phyloP scores from a whole-genome alignment of 2,329 filamentous ascomycete species.

The Penicillium sp. region DNA sequence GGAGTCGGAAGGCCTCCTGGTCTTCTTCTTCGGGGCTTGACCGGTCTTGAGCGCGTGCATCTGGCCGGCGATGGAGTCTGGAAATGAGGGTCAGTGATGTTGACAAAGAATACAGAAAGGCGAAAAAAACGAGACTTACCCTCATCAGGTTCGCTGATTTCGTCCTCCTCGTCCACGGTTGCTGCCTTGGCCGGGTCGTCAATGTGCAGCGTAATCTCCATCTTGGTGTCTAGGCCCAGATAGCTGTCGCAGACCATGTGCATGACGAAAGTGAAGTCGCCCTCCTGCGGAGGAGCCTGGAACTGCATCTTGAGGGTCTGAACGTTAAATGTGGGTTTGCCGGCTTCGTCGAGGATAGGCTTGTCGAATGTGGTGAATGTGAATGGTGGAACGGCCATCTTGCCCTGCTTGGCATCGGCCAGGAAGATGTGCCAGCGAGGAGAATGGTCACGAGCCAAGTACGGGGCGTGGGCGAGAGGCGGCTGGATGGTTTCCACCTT shows the following conservation, averaged over 20 bases:
- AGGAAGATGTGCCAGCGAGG: constrained; percentile 95
- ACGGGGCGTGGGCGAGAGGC: constrained; percentile 85
- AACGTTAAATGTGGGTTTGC: constrained; percentile 87
- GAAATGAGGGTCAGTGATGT: constrained; percentile 1
- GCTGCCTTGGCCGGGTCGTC: constrained; percentile 85
- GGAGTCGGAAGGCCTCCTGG: constrained; percentile 53
- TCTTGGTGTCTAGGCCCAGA: constrained; percentile 86
- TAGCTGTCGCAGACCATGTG: constrained; percentile 94
- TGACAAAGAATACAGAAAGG: neutral
- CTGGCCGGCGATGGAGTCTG: constrained; percentile 85
- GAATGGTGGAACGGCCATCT: constrained; percentile 94
- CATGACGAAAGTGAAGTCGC: constrained; percentile 92
- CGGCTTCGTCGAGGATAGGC: constrained; percentile 74
- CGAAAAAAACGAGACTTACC: constrained; percentile 58
- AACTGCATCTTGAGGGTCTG: constrained; percentile 98
- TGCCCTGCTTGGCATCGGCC: constrained; percentile 88
- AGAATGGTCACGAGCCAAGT: constrained; percentile 83
- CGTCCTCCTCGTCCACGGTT: constrained; percentile 78
- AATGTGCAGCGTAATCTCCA: constrained; percentile 84
- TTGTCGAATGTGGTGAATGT: constrained; percentile 92
- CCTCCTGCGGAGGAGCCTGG: constrained; percentile 85
- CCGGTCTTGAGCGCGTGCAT: constrained; percentile 82
- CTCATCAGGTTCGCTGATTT: constrained; percentile 97
- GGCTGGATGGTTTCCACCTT: constrained; percentile 67
- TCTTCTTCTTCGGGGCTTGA: constrained; percentile 58